Evolutionary conservation across 2,329 filamentous ascomycete genomes (phyloP).

Genomic region (Penicillium aurantiogriseum): DNA sequence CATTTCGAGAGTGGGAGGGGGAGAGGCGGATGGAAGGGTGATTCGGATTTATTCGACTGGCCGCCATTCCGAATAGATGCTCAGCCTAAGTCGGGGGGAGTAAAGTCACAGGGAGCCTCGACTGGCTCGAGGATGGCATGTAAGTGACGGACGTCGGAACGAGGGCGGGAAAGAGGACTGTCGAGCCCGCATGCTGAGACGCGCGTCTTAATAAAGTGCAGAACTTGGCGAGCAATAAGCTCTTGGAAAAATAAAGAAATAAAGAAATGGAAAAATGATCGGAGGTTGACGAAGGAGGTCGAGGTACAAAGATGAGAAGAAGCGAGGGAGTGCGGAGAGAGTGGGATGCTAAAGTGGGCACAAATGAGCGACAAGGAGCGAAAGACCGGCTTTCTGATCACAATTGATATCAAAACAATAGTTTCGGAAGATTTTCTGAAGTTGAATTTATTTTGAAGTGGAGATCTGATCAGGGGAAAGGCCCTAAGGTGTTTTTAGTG

Average conservation of each 20-base stretch:
- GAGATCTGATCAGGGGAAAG: constrained; percentile 10
- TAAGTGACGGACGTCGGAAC: constrained; percentile 31
- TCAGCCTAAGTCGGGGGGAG: constrained; percentile 11
- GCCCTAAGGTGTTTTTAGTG: background rate
- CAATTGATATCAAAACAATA: background rate
- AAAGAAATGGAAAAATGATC: background rate
- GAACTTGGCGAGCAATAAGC: constrained; percentile 4
- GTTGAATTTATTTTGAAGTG: constrained; percentile 10
- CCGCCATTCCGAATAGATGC: constrained; percentile 31
- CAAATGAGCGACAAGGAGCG: constrained; percentile 8
- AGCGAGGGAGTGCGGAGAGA: constrained; percentile 4
- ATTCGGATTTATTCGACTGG: constrained; percentile 31
- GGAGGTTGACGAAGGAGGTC: background rate
- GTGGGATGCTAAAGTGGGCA: background rate
- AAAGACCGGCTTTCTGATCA: constrained; percentile 13
- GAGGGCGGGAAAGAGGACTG: constrained; percentile 29
- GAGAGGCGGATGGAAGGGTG: constrained; percentile 31
- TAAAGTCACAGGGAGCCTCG: constrained; percentile 20
- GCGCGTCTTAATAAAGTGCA: constrained; percentile 23
- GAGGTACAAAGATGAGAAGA: background rate
- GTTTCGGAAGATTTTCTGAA: constrained; percentile 13
- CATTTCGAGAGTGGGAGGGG: constrained; percentile 27
- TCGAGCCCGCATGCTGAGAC: constrained; percentile 39
- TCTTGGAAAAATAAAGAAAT: background rate
- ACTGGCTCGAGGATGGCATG: constrained; percentile 19